Base-by-base conservation (phyloP, 176 grass and related monocot genomes). In the Leersia perrieri region DNA sequence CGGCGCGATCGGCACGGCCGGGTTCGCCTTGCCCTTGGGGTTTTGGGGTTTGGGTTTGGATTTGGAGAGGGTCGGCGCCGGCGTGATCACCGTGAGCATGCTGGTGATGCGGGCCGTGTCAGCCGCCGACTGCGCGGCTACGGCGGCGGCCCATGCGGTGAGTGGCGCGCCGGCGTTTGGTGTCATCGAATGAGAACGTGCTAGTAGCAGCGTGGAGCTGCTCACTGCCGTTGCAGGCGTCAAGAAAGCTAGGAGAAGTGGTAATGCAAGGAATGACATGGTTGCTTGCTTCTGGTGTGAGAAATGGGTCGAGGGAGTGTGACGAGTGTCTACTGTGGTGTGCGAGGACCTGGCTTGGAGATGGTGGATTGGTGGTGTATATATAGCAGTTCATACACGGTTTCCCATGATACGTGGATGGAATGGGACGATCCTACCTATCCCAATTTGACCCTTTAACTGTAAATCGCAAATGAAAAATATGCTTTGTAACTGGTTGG, bases 1-100 rank as follows among this genome's bases (percentile, higher is more conserved):
- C 29, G 87, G 70, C 12, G 91, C 94, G 67, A 97, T 82, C 33
- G 94, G 89, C 73, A 93, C 89, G 26, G 82, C 62, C 4, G 84
- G 70, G 38, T 39, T 44, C 0, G 75, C 61, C 3, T 69, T 79
- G 22, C 23, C 60, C 16, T 53, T 72, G 0, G 65, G 14, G 4
- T 41, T 41, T 11, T 33, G n/a, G 4, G 36, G 73, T 3, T 38
- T 38, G 35, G 42, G 49, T n/a, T 33, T 29, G 9, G 35, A 74
- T 23, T n/a, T 25, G 53, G 22, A 25, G 22, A 4, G 79, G n/a
- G n/a, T n/a, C n/a, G n/a, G 71, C 5, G 71, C 79, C 7, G 49
- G 0, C 2, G 18, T 20, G 16, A 79, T 58, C 15, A 79, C 64
- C 15, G 75, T 60, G 20, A 97, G 83, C 78, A 13, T 79, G 49